Conservation (phyloP, 257 asterid species). For the Cordia subcordata region DNA sequence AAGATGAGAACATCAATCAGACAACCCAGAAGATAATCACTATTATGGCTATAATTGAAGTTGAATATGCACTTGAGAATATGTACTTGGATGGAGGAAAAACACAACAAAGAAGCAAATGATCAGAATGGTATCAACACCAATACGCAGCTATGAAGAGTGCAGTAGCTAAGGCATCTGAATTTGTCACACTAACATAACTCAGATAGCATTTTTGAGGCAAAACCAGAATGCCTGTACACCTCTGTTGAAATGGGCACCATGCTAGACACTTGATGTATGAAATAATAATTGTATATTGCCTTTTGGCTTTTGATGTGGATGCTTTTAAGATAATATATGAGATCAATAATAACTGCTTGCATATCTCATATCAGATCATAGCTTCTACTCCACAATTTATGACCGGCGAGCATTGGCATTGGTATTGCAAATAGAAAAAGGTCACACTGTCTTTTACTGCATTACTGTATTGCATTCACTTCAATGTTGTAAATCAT, state of each 20-base stretch:
- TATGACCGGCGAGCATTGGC: no score
- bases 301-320: background rate
- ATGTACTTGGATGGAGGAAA: slow-evolving; percentile 4
- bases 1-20: background rate
- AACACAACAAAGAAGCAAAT: slow-evolving; percentile 1
- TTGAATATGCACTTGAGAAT: background rate
- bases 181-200: background rate
- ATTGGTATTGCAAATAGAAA: no score
- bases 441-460: no score
- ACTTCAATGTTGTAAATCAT: no score
- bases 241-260: no score
- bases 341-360: no score
- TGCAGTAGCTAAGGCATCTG: background rate
- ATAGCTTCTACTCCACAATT: no score
- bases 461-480: no score
- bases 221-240: background rate
- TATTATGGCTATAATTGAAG: background rate
- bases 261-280: background rate
- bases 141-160: slow-evolving; percentile 1
- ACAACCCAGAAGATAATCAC: background rate
- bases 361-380: no score
- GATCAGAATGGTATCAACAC: background rate
- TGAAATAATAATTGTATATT: background rate
- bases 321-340: no score
- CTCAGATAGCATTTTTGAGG: background rate